Evolutionary conservation across 257 asterid species (phyloP).

Genomic region (Hygrophila difformis): DNA sequence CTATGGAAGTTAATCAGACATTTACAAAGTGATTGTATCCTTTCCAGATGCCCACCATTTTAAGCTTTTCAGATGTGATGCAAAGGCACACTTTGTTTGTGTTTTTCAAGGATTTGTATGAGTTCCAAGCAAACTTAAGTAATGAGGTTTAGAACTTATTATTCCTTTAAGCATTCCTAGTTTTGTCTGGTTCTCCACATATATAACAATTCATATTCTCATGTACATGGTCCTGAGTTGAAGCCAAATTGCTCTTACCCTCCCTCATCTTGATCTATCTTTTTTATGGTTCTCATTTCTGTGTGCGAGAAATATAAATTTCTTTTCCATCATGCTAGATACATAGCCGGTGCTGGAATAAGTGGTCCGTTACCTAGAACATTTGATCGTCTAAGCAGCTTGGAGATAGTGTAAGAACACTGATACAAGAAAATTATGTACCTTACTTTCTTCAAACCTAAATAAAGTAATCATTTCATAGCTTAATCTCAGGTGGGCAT

Average conservation of each 20-base stretch:
- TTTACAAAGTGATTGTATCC: not conserved
- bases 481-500: constrained; percentile 45
- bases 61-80: not conserved
- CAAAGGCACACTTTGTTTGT: not conserved
- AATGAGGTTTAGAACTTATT: not conserved
- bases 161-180: not conserved
- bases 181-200: not conserved
- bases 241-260: not conserved
- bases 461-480: constrained; percentile 10
- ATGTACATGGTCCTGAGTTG: not conserved
- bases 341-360: constrained; percentile 39
- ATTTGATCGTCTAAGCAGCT: constrained; percentile 29
- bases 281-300: not conserved
- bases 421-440: not conserved
- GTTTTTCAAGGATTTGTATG: not conserved
- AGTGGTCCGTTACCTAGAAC: constrained; percentile 44
- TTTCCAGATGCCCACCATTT: not conserved
- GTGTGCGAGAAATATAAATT: not conserved
- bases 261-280: not conserved
- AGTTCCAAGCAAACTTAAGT: not conserved
- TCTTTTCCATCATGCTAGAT: constrained; percentile 22
- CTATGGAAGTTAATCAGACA: not conserved
- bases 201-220: no score
- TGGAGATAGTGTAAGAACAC: constrained; percentile 31
- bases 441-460: not conserved